Conservation (phyloP, 768 basidiomycete species). For the Pisolithus sp. region DNA sequence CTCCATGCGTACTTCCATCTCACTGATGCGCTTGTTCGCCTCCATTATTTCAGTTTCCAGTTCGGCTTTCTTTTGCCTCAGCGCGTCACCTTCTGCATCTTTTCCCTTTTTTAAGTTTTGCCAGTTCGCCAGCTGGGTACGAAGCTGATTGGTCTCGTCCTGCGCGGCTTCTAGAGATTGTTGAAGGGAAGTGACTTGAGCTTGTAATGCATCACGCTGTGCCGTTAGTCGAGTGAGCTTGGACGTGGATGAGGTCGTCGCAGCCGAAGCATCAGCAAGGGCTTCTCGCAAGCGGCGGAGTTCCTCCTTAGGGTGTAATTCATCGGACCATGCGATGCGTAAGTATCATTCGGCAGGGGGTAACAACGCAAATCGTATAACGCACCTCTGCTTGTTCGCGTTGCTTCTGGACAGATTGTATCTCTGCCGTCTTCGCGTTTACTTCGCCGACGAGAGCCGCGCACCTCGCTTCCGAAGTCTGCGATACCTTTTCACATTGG, state of each 20-base stretch:
- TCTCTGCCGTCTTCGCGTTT: slow-evolving; percentile 34
- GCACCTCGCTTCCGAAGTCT: slow-evolving; percentile 26
- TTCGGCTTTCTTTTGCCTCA: slow-evolving; percentile 48
- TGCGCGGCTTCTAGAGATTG: slow-evolving; percentile 52
- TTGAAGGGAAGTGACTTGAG: slow-evolving; percentile 48
- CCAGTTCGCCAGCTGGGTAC: slow-evolving; percentile 65
- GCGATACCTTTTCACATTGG: slow-evolving; percentile 23
- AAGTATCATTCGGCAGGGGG: not conserved
- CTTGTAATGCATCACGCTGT: slow-evolving; percentile 51
- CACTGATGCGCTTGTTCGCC: slow-evolving; percentile 31
- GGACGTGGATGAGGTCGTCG: slow-evolving; percentile 39
- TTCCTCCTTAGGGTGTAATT: slow-evolving; percentile 26
- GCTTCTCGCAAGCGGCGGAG: slow-evolving; percentile 41
- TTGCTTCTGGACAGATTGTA: slow-evolving; percentile 35
- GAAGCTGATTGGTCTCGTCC: slow-evolving; percentile 47
- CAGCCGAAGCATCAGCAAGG: slow-evolving; percentile 42
- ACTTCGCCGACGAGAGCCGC: slow-evolving; percentile 31
- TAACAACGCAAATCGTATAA: not conserved
- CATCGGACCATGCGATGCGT: not conserved
- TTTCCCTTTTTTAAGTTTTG: slow-evolving; percentile 60
- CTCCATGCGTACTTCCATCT: slow-evolving; percentile 20
- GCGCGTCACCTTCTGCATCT: slow-evolving; percentile 48
- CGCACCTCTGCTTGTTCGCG: slow-evolving; percentile 43
- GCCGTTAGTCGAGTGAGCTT: slow-evolving; percentile 53
- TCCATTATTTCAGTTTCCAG: slow-evolving; percentile 51